Evolutionary conservation across 2,329 filamentous ascomycete genomes (phyloP), one percentile per base, ranked within the genome.

Genomic region (Tolypocladium amazonense): DNA sequence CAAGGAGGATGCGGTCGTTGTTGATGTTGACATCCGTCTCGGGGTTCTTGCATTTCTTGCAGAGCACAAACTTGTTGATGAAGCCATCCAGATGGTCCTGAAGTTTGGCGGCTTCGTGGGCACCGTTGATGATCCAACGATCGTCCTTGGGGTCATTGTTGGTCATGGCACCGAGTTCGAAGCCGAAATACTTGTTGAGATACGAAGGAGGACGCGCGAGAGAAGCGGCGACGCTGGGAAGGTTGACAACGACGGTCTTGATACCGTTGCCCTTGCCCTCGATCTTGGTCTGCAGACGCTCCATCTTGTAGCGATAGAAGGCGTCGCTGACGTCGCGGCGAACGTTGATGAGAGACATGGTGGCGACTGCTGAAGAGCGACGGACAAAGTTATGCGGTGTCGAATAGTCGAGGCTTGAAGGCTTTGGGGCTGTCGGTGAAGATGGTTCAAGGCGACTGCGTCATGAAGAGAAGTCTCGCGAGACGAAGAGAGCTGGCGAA

Each of bases 261-360:
- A 99, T 99, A 73, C 94, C 94, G 81, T 99, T 99, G 68, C 94
- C 94, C 80, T 99, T 99, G 79, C 94, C 94, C 81, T 99, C 94
- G 70, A 99, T 95, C 84, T 99, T 99, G 76, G 94, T 96, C 83
- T 96, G 91, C 74, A 99, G 82, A 70, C 87, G 88, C 81, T 97
- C 94, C 94, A 99, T 99, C 87, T 99, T 99, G 88, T 99, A 99
- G 77, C 94, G 94, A 82, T 99, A 99, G 87, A 97, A 99, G 79
- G 89, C 89, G 81, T 99, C 94, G 82, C 88, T 88, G 81, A 96
- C 88, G 89, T 97, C 93, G 79, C 90, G 91, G 78, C 92, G 92
- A 79, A 97, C 92, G 80, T 99, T 99, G 86, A 99, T 83, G 81
- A 90, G 92, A 84, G 90, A 88, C 94, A 97, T 97, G 78, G 70